Base-by-base conservation (phyloP, 441 rosid genomes). In the Pelargonium fulgidum region DNA sequence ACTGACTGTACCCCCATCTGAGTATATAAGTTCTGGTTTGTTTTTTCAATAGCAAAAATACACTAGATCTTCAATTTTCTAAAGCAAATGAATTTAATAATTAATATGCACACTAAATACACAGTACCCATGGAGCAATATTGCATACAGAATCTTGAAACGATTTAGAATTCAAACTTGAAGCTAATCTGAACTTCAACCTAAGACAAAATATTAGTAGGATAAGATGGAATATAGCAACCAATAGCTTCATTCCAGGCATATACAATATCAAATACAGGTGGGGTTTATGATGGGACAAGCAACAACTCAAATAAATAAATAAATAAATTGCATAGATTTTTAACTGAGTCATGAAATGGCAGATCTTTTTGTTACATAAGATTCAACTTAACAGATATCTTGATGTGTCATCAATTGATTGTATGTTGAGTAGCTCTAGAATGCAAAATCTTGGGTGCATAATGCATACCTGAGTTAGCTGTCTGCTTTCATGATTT, bases 401-500 rank as follows among this genome's bases (percentile, higher is more conserved):
- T 19, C 26, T 58, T 58, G 24, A 16, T 54, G 61, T 54, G 61
- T 17, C 16, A 13, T 19, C 17, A 54, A 54, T 17, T 54, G 61
- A 16, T 54, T 19, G 22, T 54, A 54, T 56, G 26, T 19, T 17
- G 62, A 10, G 26, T 19, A 7, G 3, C 3, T 58, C 62, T 58
- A 58, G 62, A 58, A 9, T 58, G 22, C 10, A 24, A 24, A 17
- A 67, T 62, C 42, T n/a, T 45, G 20, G 42, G 47, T 70, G 29
- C 19, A 72, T 14, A 67, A 22, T 54, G 33, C 71, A 72, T 76
- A 95, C 98, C 96, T 95, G 99, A 70, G 99, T 95, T 67, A 95
- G 85, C 75, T 95, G 99, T 76, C 99, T 88, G 80, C 98, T 95
- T 81, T 95, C 99, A 81, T 92, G 98, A 83, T 95, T 95, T 63